Evolutionary conservation across 441 rosid species (phyloP), one percentile per base, ranked within the genome.

Genomic region (Pelargonium fulgidum): DNA sequence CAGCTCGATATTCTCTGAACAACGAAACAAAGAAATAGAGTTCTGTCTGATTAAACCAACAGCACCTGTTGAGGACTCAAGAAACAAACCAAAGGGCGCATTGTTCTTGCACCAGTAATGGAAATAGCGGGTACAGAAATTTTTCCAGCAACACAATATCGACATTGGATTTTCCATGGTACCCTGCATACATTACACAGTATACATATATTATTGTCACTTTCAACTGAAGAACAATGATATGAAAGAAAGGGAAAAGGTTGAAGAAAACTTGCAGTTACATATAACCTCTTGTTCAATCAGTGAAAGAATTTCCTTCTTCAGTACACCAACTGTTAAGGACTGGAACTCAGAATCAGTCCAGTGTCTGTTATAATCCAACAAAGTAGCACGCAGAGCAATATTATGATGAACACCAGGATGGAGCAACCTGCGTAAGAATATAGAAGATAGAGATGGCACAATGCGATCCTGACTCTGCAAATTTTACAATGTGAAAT

Each of bases 21-120:
- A 82, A 73, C 91, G 96, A 77, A 90, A 88, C 70, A 88, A 68
- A 63, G 97, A 90, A 65, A 90, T 74, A 41, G 99, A 90, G 82
- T 81, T 83, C 78, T 84, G 89, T 80, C 99, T 83, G 70, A 95
- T 78, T 78, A 95, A 84, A 80, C 96, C 96, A 84, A 89, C 74
- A 78, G 80, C 95, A 76, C 91, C 91, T 44, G 78, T 64, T 22
- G 79, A 68, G 65, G 89, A 72, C 61, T 85, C 87, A 77, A 81
- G 82, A 78, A 95, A 69, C 79, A 95, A 84, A 62, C 89, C 89
- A 68, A 74, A 79, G 16, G 93, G 88, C 19, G 81, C 82, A 82
- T 95, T 92, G 82, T 80, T 85, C 80, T 78, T 88, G 85, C 98
- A 87, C 99, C 99, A 95, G 70, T 86, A 76, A 66, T 83, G 83